Base-by-base conservation (phyloP, 202 grass and related monocot genomes). In the Brachypodium distachyon region DNA sequence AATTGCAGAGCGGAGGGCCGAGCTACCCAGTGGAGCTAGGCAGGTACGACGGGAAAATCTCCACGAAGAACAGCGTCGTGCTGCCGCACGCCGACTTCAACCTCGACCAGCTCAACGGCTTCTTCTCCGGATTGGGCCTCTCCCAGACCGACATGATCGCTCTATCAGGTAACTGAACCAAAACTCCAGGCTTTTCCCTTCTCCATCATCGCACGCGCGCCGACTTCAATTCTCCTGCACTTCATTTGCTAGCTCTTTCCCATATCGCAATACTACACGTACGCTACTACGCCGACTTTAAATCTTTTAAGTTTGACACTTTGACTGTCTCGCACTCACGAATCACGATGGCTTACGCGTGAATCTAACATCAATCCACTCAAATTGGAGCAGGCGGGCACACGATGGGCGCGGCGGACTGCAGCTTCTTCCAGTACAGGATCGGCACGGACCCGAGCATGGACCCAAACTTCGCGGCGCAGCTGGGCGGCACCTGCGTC, bases 351-450 rank as follows among this genome's bases (percentile, higher is more conserved):
- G n/a, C n/a, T n/a, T 33, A 16, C 56, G 56, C 29, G 28, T 6
- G 7, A 12, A 73, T 73, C 4, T 9, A 22, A 3, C n/a, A 26
- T 28, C 25, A 22, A 27, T 42, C 33, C n/a, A n/a, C n/a, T n/a
- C n/a, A n/a, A n/a, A n/a, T n/a, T n/a, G n/a, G n/a, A n/a, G n/a
- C 83, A 92, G 91, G 91, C 2, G 92, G 79, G 2, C 92, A 94
- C 81, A 94, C 88, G 2, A 21, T 94, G 10, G 92, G 92, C 31
- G 85, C 63, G 27, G 70, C 83, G 9, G 83, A 85, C 47, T 91
- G 92, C 29, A 29, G 22, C 32, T 85, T 85, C 71, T 74, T 94
- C 80, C 57, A 81, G 66, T 61, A 66, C 49, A 78, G 92, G 61
- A 60, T 82, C 70, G 84, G 76, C 32, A 70, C 66, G 1, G 84